Evolutionary conservation across 2,329 filamentous ascomycete genomes (phyloP).

Genomic region (Hypoxylon sp.): DNA sequence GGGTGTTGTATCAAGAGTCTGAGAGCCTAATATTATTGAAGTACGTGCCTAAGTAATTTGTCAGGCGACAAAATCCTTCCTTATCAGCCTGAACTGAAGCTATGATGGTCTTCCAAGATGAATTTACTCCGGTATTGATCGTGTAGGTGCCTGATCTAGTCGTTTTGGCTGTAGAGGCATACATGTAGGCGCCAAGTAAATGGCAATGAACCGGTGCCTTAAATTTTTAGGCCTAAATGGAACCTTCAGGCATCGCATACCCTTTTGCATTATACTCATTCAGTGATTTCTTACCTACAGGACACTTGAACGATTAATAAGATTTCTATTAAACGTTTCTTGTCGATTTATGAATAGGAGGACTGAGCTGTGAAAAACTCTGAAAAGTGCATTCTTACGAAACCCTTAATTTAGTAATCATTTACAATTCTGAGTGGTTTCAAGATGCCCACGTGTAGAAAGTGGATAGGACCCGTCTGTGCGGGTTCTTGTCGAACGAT

Average conservation of each 20-base stretch:
- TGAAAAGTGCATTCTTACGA: conserved; percentile 8
- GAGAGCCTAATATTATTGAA: not conserved
- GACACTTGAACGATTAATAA: too few relatives aligned
- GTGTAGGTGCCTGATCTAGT: not conserved
- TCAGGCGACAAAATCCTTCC: not conserved
- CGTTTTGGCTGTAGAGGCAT: not conserved
- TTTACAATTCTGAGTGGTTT: not conserved
- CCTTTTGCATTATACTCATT: not conserved
- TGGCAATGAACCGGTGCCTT: not conserved
- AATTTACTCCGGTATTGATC: not conserved
- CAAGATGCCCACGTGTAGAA: conserved; percentile 25
- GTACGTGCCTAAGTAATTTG: not conserved
- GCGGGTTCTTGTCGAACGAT: conserved; percentile 30
- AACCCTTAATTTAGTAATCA: conserved; percentile 25
- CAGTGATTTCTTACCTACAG: too few relatives aligned
- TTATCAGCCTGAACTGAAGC: not conserved
- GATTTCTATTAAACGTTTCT: conserved; percentile 1
- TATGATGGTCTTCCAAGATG: not conserved
- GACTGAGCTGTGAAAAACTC: not conserved
- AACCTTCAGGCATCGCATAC: not conserved
- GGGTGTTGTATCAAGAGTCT: conserved; percentile 1
- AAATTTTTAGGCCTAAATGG: not conserved
- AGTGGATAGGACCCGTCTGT: conserved; percentile 24
- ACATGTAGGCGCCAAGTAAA: not conserved
- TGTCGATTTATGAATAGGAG: not conserved